Percentiles rank a stretch among this genome's conserved stretches.
Evolutionary conservation across 805 yeast genomes (phyloP).

Genomic region (Dipodascopsis uninucleata): DNA sequence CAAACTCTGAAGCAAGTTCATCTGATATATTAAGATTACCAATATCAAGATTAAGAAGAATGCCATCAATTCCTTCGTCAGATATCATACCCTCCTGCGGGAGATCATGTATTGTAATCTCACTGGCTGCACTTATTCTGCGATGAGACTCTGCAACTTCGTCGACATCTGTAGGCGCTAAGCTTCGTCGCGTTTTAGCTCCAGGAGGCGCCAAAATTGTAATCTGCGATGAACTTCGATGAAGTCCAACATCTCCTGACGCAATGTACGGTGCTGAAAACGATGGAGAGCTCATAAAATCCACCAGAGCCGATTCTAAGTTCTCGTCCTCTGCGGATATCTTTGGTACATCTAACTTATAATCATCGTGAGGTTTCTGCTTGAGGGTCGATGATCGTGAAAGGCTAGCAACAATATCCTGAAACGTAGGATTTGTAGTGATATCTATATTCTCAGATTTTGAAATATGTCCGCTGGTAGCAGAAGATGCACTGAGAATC

Average conservation of each 20-base stretch:
- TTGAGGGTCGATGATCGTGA: too few relatives aligned
- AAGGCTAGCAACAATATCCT: too few relatives aligned
- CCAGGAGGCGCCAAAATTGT: constrained; percentile 22
- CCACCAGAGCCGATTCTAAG: constrained; percentile 8
- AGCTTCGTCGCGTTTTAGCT: constrained; percentile 18
- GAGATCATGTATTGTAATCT: constrained; percentile 8
- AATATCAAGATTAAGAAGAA: constrained; percentile 15
- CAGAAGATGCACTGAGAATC: too few relatives aligned
- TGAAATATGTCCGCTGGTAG: too few relatives aligned
- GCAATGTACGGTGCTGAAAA: neutral
- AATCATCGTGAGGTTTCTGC: neutral
- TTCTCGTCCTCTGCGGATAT: neutral
- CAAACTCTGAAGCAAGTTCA: constrained; percentile 19
- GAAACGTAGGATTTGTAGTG: too few relatives aligned
- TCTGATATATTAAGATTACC: constrained; percentile 16
- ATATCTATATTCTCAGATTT: too few relatives aligned
- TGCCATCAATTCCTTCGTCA: neutral
- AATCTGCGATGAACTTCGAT: constrained; percentile 1
- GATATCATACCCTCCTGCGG: constrained; percentile 7
- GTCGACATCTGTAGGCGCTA: constrained; percentile 18
- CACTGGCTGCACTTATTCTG: constrained; percentile 15
- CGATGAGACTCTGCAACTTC: constrained; percentile 12
- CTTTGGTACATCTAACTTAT: neutral
- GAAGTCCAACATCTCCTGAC: neutral
- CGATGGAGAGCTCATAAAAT: neutral